These are phyloP conservation scores for Penicillium sp. DNA, from an alignment of 2,329 filamentous ascomycete genomes.

Conservation along the genomic window DNA sequence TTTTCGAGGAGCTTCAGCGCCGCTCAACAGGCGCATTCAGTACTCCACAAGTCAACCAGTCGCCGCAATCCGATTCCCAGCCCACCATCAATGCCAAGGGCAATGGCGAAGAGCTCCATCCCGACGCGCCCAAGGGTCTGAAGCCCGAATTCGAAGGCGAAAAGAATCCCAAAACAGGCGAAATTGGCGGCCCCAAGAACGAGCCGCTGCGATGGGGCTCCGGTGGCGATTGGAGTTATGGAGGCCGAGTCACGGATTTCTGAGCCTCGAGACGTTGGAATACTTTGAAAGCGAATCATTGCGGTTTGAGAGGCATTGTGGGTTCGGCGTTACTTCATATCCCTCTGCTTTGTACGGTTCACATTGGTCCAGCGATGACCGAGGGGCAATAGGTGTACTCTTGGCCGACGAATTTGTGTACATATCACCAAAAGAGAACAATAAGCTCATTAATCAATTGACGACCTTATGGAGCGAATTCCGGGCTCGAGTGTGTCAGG, in stretches of 20 bases:
- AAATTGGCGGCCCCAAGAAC: constrained; percentile 95
- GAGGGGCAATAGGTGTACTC: too few species aligned
- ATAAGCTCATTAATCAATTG: too few species aligned
- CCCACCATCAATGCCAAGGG: constrained; percentile 49
- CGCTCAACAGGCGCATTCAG: constrained; percentile 70
- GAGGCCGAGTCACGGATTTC: constrained; percentile 92
- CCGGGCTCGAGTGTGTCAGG: too few species aligned
- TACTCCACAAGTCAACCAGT: constrained; percentile 55
- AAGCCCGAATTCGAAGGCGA: constrained; percentile 91
- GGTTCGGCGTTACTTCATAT: constrained; percentile 17
- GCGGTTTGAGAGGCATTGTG: neutral
- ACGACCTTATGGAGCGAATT: too few species aligned
- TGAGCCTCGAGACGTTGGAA: constrained; percentile 25
- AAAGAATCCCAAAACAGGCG: constrained; percentile 84
- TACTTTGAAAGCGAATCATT: constrained; percentile 11
- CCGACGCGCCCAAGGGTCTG: constrained; percentile 67
- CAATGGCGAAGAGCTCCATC: constrained; percentile 61
- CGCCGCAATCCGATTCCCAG: constrained; percentile 42
- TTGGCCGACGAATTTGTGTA: too few species aligned
- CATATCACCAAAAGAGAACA: too few species aligned
- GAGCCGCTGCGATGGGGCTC: constrained; percentile 86
- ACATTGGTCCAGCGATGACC: too few species aligned
- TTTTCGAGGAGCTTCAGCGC: constrained; percentile 81
- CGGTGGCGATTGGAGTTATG: constrained; percentile 80
- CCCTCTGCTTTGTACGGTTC: neutral